Base-by-base conservation (phyloP, 345 rosid species). In the Acer yangbiense region DNA sequence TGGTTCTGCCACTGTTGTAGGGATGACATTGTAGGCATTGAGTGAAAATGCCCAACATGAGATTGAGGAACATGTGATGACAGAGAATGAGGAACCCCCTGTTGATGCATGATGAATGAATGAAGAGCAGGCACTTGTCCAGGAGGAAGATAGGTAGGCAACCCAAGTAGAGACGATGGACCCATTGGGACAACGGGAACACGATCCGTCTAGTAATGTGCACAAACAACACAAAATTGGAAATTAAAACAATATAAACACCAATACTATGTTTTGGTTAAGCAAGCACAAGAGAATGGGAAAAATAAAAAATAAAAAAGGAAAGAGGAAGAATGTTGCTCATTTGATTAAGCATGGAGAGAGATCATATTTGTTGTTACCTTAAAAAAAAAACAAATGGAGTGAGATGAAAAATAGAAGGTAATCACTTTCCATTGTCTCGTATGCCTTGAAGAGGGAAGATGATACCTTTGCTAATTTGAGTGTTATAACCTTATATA, bases 41-140 rank as follows among this genome's bases (percentile, higher is more conserved):
- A 82, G 60, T 81, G 86, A 76, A 84, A 86, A 57, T 91, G 91
- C 67, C 92, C 88, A 82, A 75, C 85, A 75, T 88, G 94, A 77
- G 92, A 76, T 71, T 85, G 92, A 73, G 90, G 86, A 75, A 72
- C 87, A 73, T 83, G 95, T 68, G 97, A 84, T 74, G 86, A 85
- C 85, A 90, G 72, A 60, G 92, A 80, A 16, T 88, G 98, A 55
- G 94, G 86, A 77, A 85, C 75, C 77, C 90, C 92, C 67, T 86
- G 97, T 71, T 92, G 98, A 80, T 89, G 94, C 88, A 92, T 89
- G 82, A 89, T 75, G 76, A 83, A 90, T 27, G 99, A 87, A 84
- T 90, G 97, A 82, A 96, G 79, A 64, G 97, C 85, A 71, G 88
- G 79, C 85, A 92, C 80, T 84, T 92, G 97, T 72, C 91, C 98